Percentiles rank a stretch among this genome's conserved stretches.
Evolutionary conservation across 768 basidiomycete genomes (phyloP).

Genomic region (Tephrocybe sp.): DNA sequence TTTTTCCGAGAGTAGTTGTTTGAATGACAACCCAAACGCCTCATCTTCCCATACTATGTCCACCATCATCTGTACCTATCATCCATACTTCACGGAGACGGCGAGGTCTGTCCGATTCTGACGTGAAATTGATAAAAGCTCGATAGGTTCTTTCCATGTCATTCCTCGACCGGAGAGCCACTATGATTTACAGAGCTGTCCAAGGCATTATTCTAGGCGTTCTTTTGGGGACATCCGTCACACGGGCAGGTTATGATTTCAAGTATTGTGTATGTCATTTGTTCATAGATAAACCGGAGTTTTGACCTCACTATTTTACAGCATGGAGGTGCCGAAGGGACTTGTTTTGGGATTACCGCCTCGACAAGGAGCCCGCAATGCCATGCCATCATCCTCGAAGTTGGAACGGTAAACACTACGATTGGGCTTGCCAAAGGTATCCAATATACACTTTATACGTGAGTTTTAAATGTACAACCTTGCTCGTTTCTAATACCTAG

Average conservation of each 20-base stretch:
- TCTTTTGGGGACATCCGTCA: background rate
- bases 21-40: too few relatives aligned
- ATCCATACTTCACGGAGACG: too few relatives aligned
- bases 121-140: too few relatives aligned
- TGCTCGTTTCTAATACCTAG: background rate
- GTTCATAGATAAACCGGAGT: background rate
- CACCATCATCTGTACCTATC: too few relatives aligned
- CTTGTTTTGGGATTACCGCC: background rate
- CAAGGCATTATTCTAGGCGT: background rate
- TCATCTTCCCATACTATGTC: too few relatives aligned
- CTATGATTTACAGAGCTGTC: background rate
- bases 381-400: background rate
- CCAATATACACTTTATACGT: conserved; percentile 3
- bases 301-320: background rate
- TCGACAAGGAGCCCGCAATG: background rate
- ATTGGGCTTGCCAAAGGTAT: background rate
- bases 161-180: too few relatives aligned
- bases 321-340: conserved; percentile 1
- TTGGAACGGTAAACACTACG: conserved; percentile 1
- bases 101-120: too few relatives aligned
- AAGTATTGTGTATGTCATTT: background rate
- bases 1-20: too few relatives aligned
- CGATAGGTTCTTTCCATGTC: too few relatives aligned
- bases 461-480: background rate
- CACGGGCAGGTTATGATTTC: background rate